Conservation (phyloP, 805 yeast genomes). For the Ogataea glucozyma region DNA sequence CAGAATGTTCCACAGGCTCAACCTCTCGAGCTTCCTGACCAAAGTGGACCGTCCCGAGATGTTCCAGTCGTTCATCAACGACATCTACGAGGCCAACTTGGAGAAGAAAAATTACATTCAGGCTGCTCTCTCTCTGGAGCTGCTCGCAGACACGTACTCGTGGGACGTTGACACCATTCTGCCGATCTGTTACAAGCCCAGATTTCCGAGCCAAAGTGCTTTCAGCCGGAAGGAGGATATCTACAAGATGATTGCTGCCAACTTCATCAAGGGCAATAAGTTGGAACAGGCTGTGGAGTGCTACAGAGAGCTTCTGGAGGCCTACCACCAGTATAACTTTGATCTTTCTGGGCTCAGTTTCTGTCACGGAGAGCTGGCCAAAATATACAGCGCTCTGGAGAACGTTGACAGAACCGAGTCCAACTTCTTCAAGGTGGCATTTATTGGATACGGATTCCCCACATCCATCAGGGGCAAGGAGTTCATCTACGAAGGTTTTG, state of each 20-base stretch:
- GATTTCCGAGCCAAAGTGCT: slow-evolving; percentile 75
- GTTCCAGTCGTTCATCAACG: slow-evolving; percentile 75
- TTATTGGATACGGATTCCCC: slow-evolving; percentile 86
- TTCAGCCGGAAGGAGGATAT: slow-evolving; percentile 79
- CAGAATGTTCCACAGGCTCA: slow-evolving; percentile 75
- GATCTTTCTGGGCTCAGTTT: slow-evolving; percentile 74
- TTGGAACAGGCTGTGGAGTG: slow-evolving; percentile 79
- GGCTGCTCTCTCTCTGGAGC: slow-evolving; percentile 79
- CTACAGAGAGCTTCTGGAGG: slow-evolving; percentile 73
- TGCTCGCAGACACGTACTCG: slow-evolving; percentile 70
- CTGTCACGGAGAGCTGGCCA: slow-evolving; percentile 67
- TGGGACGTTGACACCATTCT: slow-evolving; percentile 66
- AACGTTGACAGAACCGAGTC: slow-evolving; percentile 72
- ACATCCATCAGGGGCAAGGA: slow-evolving; percentile 69
- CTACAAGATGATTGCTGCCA: slow-evolving; percentile 66
- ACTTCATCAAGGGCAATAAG: slow-evolving; percentile 69
- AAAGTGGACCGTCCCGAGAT: slow-evolving; percentile 78
- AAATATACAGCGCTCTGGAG: slow-evolving; percentile 66
- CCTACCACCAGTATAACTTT: slow-evolving; percentile 70
- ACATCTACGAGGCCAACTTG: slow-evolving; percentile 66
- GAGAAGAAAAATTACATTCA: slow-evolving; percentile 66
- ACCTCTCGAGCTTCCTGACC: slow-evolving; percentile 73
- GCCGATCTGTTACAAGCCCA: slow-evolving; percentile 61
- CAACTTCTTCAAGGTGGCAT: slow-evolving; percentile 75
- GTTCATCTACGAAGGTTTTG: slow-evolving; percentile 81